Conservation (phyloP, 352 stramenopile species). For the Pythium sp. region DNA sequence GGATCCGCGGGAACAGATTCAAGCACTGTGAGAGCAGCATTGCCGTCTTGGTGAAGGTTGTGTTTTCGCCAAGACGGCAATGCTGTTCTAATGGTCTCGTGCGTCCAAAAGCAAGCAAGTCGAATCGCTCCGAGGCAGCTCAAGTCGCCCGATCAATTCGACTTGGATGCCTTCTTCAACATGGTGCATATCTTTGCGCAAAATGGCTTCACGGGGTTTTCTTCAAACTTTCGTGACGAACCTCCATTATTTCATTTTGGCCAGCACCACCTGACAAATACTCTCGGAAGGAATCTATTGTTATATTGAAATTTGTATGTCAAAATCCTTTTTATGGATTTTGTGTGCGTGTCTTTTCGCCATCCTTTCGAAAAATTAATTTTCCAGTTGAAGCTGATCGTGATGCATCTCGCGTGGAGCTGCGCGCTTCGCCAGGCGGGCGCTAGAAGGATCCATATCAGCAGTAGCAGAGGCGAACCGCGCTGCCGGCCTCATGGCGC, state of each 20-base stretch:
- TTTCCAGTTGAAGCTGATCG: slow-evolving; percentile 8
- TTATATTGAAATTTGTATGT: neutral
- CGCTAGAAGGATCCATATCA: neutral
- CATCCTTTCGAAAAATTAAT: slow-evolving; percentile 1
- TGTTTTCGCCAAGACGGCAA: too few relatives aligned
- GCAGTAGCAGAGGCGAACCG: too few relatives aligned
- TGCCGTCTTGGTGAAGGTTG: too few relatives aligned
- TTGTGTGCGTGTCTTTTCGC: slow-evolving; percentile 5
- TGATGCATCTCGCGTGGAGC: slow-evolving; percentile 13
- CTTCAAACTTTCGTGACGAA: neutral
- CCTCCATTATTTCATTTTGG: neutral
- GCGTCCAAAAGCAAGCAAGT: too few relatives aligned
- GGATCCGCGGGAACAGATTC: too few relatives aligned
- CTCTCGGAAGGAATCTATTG: neutral
- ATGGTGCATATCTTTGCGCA: neutral
- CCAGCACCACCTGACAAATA: neutral
- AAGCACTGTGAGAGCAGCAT: too few relatives aligned
- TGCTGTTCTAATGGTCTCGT: too few relatives aligned
- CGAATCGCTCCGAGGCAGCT: too few relatives aligned
- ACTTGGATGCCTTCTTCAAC: neutral
- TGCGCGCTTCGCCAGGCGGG: neutral
- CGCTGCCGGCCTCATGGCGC: neutral
- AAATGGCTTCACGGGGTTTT: neutral
- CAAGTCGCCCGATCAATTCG: too few relatives aligned
- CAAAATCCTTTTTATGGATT: neutral